phyloP scores from a whole-genome alignment of 164 flowering plant genomes.

The Stephania yunnanensis region DNA sequence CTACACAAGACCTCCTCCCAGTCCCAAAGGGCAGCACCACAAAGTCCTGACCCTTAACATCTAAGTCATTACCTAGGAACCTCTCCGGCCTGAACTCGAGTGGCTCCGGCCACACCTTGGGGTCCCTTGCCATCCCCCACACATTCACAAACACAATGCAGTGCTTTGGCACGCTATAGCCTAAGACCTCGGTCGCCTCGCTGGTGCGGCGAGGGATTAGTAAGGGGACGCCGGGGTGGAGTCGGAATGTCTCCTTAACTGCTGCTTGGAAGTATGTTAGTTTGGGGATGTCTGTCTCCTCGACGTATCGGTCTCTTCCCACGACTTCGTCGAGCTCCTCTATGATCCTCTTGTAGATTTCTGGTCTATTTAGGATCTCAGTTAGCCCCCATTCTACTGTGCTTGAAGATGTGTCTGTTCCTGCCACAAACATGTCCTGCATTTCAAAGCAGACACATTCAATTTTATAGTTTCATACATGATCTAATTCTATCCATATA shows the following conservation, averaged over 20 bases:
- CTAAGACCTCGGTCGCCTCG: conserved; percentile 18
- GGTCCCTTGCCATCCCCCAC: conserved; percentile 32
- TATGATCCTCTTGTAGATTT: conserved; percentile 13
- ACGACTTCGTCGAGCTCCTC: conserved; percentile 28
- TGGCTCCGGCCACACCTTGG: conserved; percentile 27
- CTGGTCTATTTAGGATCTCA: conserved; percentile 24
- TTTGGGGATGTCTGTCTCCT: conserved; percentile 29
- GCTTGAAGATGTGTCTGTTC: conserved; percentile 36
- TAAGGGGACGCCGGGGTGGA: conserved; percentile 34
- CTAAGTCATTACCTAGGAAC: conserved; percentile 22
- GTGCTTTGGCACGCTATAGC: conserved; percentile 30
- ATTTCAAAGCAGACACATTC: neutral
- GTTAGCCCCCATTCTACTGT: conserved; percentile 39
- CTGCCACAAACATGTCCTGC: conserved; percentile 37
- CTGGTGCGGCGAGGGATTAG: conserved; percentile 29
- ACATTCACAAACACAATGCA: conserved; percentile 29
- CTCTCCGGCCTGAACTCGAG: conserved; percentile 30
- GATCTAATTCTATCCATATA: too few species aligned
- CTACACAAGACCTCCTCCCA: conserved; percentile 32
- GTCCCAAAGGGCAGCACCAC: conserved; percentile 36
- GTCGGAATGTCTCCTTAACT: conserved; percentile 30
- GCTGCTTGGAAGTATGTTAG: conserved; percentile 29
- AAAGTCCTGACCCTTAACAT: conserved; percentile 35
- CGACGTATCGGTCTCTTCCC: conserved; percentile 21
- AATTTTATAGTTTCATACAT: neutral